Base-by-base conservation (phyloP, 768 basidiomycete genomes). In the Tulasnella sp. region DNA sequence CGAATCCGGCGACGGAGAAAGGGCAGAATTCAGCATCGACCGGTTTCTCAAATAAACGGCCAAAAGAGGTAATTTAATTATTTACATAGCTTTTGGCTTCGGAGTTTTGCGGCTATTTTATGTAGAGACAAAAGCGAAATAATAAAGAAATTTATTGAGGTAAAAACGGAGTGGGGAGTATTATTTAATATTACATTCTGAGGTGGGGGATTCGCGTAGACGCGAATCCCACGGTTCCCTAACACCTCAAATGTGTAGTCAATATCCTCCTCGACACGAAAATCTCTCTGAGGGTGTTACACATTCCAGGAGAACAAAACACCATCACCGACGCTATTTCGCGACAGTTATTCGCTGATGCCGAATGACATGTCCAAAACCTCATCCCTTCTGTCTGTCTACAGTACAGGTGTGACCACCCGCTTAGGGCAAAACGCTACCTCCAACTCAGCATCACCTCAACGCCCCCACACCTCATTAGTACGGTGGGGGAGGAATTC, bases 201-300 rank as follows among this genome's bases (percentile, higher is more conserved):
- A n/a, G n/a, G n/a, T n/a, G n/a, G n/a, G n/a, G n/a, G n/a, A n/a
- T n/a, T n/a, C n/a, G n/a, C n/a, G n/a, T n/a, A n/a, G n/a, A n/a
- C n/a, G n/a, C n/a, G n/a, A n/a, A n/a, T n/a, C n/a, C n/a, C n/a
- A n/a, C n/a, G n/a, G n/a, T n/a, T n/a, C n/a, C n/a, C n/a, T n/a
- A n/a, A n/a, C n/a, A n/a, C n/a, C 78, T 85, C 0, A 72, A 64
- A 2, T n/a, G 38, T 6, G 77, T 81, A 0, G 80, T 82, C 31
- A 80, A 83, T 17, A 15, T 70, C 0, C 9, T 80, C 7, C 3
- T 82, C 0, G 0, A 8, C 0, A 31, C 11, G 6, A 14, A 75
- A 11, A 67, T 82, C 29, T 80, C 82, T 17, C 69, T 82, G 0
- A 70, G 80, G 0, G 81, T 83, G 6, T 77, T 80, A 12, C 79